These are phyloP conservation scores for Tephrocybe rancida DNA, from an alignment of 768 basidiomycete species.

Conservation along the genomic window DNA sequence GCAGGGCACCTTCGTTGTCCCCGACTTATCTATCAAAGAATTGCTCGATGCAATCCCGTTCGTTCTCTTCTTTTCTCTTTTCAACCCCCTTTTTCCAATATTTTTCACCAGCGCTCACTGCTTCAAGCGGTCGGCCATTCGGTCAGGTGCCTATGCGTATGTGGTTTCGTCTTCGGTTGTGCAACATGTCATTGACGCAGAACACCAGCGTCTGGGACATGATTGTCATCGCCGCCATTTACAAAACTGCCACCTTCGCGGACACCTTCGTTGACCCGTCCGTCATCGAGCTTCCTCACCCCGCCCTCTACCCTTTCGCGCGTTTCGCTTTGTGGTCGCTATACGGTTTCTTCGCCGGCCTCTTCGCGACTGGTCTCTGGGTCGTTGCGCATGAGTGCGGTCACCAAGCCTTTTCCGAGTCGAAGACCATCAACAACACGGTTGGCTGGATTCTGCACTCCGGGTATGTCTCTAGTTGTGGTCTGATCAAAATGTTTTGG, in stretches of 20 bases:
- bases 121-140: conserved; percentile 85
- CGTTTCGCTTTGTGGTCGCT: conserved; percentile 74
- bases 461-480: conserved; percentile 47
- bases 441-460: conserved; percentile 95
- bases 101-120: conserved; percentile 67
- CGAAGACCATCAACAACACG: conserved; percentile 87
- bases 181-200: not conserved
- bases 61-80: conserved; percentile 28
- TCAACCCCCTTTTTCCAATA: not conserved
- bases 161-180: conserved; percentile 23
- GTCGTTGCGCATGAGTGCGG: conserved; percentile 95
- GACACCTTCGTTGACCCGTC: conserved; percentile 65
- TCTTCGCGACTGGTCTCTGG: conserved; percentile 93
- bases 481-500: conserved; percentile 10
- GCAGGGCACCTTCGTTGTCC: conserved; percentile 69
- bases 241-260: conserved; percentile 65
- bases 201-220: conserved; percentile 70
- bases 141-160: conserved; percentile 79
- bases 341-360: conserved; percentile 81
- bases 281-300: conserved; percentile 55
- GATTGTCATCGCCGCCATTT: conserved; percentile 65
- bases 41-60: conserved; percentile 83
- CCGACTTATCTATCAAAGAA: conserved; percentile 88
- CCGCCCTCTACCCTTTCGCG: conserved; percentile 61
- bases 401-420: conserved; percentile 95